Conservation (phyloP, 805 yeast genomes). For the Alloascoidea africana region DNA sequence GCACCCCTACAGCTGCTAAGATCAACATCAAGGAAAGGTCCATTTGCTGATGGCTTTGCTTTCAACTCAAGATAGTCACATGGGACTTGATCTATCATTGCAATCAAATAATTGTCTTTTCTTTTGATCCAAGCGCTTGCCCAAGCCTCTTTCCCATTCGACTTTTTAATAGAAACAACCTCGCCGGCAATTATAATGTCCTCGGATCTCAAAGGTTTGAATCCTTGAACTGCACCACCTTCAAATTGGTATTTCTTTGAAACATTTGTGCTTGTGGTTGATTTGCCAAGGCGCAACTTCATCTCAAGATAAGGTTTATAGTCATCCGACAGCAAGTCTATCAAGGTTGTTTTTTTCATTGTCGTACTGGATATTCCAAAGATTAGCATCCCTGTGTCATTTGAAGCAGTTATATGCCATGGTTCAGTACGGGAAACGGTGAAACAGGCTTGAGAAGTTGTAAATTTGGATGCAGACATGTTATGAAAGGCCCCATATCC, state of each 20-base stretch:
- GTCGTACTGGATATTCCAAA: not conserved
- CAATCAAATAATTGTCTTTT: not conserved
- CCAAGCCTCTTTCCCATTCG: not conserved
- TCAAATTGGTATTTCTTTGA: not conserved
- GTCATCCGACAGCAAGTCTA: slow-evolving; percentile 1
- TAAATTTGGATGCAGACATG: not conserved
- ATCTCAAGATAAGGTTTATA: not conserved
- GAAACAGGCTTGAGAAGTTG: not conserved
- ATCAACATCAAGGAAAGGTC: not conserved
- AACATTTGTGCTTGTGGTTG: not conserved
- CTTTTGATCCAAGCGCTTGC: slow-evolving; percentile 1
- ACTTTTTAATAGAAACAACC: not conserved
- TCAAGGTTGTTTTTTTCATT: not conserved
- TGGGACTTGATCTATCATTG: not conserved
- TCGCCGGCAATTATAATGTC: not conserved
- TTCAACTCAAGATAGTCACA: not conserved
- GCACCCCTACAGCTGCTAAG: too few relatives aligned
- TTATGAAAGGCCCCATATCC: slow-evolving; percentile 1
- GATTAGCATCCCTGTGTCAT: not conserved
- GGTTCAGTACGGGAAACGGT: not conserved
- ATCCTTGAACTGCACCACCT: not conserved
- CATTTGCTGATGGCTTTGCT: not conserved
- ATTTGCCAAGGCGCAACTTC: too few relatives aligned
- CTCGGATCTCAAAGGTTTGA: not conserved
- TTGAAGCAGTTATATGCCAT: not conserved